Percentiles rank a stretch among this genome's conserved stretches.
phyloP scores from a whole-genome alignment of 306 rosid genomes.

The Rosa chinensis region DNA sequence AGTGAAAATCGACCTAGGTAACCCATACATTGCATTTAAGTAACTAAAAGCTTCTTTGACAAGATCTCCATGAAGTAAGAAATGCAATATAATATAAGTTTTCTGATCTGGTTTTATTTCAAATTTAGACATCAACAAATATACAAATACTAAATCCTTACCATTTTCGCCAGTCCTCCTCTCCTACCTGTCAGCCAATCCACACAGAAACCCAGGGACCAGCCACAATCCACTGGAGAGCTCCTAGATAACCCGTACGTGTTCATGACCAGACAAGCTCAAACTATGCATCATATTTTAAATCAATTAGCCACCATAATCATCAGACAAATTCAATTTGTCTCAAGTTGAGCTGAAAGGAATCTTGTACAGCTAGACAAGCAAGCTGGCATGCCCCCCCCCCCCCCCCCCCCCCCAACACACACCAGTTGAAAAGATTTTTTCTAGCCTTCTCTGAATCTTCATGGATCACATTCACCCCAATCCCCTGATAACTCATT shows the following conservation, averaged over 20 bases:
- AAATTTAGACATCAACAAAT: slow-evolving; percentile 5
- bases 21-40: not conserved
- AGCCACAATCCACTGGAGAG: slow-evolving; percentile 24
- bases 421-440: slow-evolving; percentile 9
- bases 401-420: slow-evolving; percentile 42
- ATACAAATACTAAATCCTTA: not conserved
- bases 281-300: slow-evolving; percentile 2
- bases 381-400: slow-evolving; percentile 50
- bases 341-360: slow-evolving; percentile 41
- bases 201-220: slow-evolving; percentile 28
- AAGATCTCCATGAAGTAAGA: slow-evolving; percentile 16
- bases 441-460: slow-evolving; percentile 23
- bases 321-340: slow-evolving; percentile 31
- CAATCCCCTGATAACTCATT: not conserved
- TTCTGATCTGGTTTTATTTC: slow-evolving; percentile 20
- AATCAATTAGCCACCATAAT: slow-evolving; percentile 15
- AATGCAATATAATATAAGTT: slow-evolving; percentile 14
- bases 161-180: not conserved
- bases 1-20: slow-evolving; percentile 13
- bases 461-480: not conserved
- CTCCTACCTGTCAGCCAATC: slow-evolving; percentile 6
- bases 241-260: slow-evolving; percentile 45
- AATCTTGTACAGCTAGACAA: slow-evolving; percentile 35
- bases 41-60: slow-evolving; percentile 11
- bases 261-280: slow-evolving; percentile 20